Conservation (phyloP, 108 stramenopile species). For the Pseudonitzschia multiseries region DNA sequence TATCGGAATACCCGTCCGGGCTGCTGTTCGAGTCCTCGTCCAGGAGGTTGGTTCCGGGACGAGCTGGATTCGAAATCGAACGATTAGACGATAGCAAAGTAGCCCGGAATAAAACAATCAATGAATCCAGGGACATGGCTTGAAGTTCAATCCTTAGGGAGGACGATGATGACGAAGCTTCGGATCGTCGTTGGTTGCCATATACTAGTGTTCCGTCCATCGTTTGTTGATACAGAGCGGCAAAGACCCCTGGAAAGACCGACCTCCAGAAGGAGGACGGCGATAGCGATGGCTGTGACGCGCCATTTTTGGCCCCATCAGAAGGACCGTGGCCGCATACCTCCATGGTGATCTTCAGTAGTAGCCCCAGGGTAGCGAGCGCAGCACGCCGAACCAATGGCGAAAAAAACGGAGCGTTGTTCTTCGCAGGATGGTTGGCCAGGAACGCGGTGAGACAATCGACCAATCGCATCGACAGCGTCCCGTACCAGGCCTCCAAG, state of each 20-base stretch:
- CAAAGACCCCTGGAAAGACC: conserved; percentile 32
- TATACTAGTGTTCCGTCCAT: too few relatives aligned
- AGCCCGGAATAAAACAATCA: background rate
- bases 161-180: background rate
- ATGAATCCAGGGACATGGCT: conserved; percentile 9
- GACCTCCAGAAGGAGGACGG: conserved; percentile 22
- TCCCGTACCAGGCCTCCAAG: conserved; percentile 14
- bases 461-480: conserved; percentile 21
- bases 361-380: background rate
- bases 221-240: conserved; percentile 19
- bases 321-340: too few relatives aligned
- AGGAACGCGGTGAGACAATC: conserved; percentile 20
- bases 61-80: too few relatives aligned
- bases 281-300: background rate
- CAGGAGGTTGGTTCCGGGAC: background rate
- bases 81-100: background rate
- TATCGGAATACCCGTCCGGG: background rate
- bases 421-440: background rate
- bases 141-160: background rate
- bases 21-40: background rate
- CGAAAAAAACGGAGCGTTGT: background rate
- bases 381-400: background rate
- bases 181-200: too few relatives aligned
- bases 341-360: background rate
- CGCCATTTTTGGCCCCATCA: background rate